These are phyloP conservation scores for Colletotrichum cereale DNA, from an alignment of 2,329 filamentous ascomycete genomes.

Conservation along the genomic window DNA sequence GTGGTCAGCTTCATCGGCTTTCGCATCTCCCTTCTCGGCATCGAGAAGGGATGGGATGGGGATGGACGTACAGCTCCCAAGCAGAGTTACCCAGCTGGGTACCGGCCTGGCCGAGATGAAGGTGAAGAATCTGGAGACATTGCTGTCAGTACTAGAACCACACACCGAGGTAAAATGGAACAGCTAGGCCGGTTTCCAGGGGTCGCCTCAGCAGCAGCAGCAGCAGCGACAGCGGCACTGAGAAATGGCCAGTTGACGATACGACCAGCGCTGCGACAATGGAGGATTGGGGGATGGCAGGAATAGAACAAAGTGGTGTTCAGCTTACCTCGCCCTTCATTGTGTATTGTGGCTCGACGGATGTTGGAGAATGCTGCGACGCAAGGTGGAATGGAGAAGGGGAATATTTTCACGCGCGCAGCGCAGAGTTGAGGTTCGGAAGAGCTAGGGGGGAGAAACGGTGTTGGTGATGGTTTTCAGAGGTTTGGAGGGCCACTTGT, in stretches of 20 bases:
- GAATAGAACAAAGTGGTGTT: not conserved
- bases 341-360: slow-evolving; percentile 48
- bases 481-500: slow-evolving; percentile 45
- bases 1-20: slow-evolving; percentile 41
- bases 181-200: slow-evolving; percentile 28
- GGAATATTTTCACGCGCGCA: slow-evolving; percentile 51
- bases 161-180: slow-evolving; percentile 20
- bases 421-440: slow-evolving; percentile 47
- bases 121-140: slow-evolving; percentile 67
- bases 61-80: slow-evolving; percentile 76
- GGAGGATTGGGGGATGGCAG: slow-evolving; percentile 3
- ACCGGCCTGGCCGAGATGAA: slow-evolving; percentile 77
- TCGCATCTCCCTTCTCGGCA: slow-evolving; percentile 37
- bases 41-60: slow-evolving; percentile 7
- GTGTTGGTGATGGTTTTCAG: slow-evolving; percentile 52
- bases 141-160: slow-evolving; percentile 21
- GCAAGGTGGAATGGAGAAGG: slow-evolving; percentile 41
- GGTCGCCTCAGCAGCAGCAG: slow-evolving; percentile 22
- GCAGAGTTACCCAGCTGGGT: slow-evolving; percentile 81
- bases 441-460: slow-evolving; percentile 45
- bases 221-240: not conserved
- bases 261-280: not conserved
- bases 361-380: slow-evolving; percentile 42
- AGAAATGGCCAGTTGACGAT: slow-evolving; percentile 33
- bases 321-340: slow-evolving; percentile 70